Evolutionary conservation across 495 filamentous ascomycete species (phyloP).

Genomic region (Staphylotrichum tortipilum): DNA sequence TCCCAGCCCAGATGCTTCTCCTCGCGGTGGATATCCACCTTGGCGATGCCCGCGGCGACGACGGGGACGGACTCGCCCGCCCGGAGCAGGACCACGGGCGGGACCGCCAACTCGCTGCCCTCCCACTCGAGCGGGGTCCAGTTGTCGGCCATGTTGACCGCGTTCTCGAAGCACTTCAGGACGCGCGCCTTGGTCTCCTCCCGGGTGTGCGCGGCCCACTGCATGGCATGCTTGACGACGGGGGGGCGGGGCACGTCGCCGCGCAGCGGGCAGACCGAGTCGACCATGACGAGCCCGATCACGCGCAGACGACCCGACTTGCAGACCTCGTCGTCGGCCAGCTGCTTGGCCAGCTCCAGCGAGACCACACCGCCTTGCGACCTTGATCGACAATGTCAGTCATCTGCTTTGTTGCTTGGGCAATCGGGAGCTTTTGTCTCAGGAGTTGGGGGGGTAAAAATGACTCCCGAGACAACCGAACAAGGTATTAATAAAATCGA

Average conservation of each 20-base stretch:
- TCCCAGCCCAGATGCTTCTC: conserved; percentile 35
- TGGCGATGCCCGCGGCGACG: conserved; percentile 15
- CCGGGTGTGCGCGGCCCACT: conserved; percentile 25
- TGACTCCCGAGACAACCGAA: too few species aligned
- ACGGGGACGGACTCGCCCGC: conserved; percentile 26
- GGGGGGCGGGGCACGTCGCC: not conserved
- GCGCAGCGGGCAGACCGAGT: conserved; percentile 29
- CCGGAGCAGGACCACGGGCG: conserved; percentile 32
- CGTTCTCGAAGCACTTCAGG: conserved; percentile 28
- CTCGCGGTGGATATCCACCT: conserved; percentile 27
- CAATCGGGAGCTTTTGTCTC: too few species aligned
- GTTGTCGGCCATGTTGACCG: conserved; percentile 25
- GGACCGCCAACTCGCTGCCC: conserved; percentile 10
- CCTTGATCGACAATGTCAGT: too few species aligned
- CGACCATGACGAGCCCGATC: conserved; percentile 39
- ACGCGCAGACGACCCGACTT: conserved; percentile 11
- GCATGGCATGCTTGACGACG: conserved; percentile 17
- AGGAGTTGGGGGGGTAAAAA: too few species aligned
- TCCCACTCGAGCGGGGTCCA: conserved; percentile 32
- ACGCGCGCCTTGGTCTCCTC: conserved; percentile 30
- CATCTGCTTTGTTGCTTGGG: too few species aligned
- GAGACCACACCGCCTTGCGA: conserved; percentile 36
- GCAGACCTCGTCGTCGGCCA: conserved; percentile 21
- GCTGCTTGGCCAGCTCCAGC: conserved; percentile 31
- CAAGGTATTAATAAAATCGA: too few species aligned